phyloP scores from a whole-genome alignment of 257 asterid species.

The Rauvolfia tetraphylla region DNA sequence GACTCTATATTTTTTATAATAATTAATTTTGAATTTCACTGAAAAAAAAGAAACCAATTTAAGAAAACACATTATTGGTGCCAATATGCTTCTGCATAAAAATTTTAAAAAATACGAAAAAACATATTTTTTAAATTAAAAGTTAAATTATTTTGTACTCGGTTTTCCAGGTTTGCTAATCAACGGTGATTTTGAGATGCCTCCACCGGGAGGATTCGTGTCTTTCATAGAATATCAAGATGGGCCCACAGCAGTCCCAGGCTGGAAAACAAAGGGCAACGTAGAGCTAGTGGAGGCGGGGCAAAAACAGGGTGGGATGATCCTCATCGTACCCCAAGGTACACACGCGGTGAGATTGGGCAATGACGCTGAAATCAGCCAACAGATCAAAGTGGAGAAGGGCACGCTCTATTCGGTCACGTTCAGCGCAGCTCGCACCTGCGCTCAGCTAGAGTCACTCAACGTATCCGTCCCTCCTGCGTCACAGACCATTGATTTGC shows the following conservation, averaged over 20 bases:
- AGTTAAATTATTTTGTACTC: not conserved
- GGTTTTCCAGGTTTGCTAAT: conserved; percentile 46
- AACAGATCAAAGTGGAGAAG: conserved; percentile 62
- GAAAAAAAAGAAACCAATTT: no score
- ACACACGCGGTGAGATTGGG: conserved; percentile 73
- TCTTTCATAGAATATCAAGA: conserved; percentile 39
- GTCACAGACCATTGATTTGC: conserved; percentile 87
- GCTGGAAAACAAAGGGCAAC: conserved; percentile 78
- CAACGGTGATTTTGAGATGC: conserved; percentile 88
- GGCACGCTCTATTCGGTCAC: conserved; percentile 78
- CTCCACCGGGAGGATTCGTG: conserved; percentile 73
- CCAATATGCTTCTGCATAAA: no score
- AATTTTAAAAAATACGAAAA: no score
- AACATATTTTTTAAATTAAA: not conserved
- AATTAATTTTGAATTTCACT: no score
- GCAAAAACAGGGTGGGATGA: conserved; percentile 92
- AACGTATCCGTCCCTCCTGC: conserved; percentile 84
- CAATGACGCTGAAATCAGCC: conserved; percentile 93
- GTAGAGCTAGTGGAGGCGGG: conserved; percentile 84
- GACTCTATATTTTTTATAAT: no score
- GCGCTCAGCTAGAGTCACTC: conserved; percentile 95
- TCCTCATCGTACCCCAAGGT: conserved; percentile 90
- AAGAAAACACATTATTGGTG: no score
- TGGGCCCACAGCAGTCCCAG: conserved; percentile 53
- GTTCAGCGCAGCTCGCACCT: conserved; percentile 95